Conservation (phyloP, 352 stramenopile species). For the Thraustochytrium sp. region DNA sequence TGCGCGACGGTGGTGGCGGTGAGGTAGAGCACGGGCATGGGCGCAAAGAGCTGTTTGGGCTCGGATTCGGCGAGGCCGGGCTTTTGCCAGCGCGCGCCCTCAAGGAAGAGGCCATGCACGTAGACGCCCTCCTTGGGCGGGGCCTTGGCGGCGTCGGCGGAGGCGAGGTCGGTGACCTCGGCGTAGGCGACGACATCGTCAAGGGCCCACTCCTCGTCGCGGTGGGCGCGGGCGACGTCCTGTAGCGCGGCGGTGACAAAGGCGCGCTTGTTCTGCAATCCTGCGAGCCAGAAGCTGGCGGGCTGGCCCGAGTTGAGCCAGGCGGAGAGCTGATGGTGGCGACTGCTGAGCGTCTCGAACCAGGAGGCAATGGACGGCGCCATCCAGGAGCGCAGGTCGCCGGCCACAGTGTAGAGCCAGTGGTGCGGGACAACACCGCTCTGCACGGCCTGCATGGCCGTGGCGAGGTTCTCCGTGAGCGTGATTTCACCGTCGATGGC, state of each 20-base stretch:
- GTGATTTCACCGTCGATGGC: slow-evolving; percentile 96
- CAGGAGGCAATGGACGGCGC: slow-evolving; percentile 88
- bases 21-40: slow-evolving; percentile 88
- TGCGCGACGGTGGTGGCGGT: slow-evolving; percentile 86
- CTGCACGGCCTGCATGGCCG: slow-evolving; percentile 89
- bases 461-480: slow-evolving; percentile 92
- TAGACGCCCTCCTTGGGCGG: slow-evolving; percentile 87
- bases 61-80: slow-evolving; percentile 82
- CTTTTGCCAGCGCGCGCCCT: slow-evolving; percentile 89
- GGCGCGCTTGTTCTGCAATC: slow-evolving; percentile 96
- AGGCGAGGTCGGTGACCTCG: slow-evolving; percentile 82
- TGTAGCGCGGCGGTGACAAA: slow-evolving; percentile 99
- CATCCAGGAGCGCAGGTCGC: slow-evolving; percentile 94
- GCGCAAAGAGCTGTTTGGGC: slow-evolving; percentile 92
- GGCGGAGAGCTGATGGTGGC: slow-evolving; percentile 88
- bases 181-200: slow-evolving; percentile 95
- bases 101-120: slow-evolving; percentile 94
- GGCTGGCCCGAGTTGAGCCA: slow-evolving; percentile 91
- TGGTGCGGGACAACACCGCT: slow-evolving; percentile 87
- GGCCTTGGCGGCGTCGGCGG: slow-evolving; percentile 83
- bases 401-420: slow-evolving; percentile 92
- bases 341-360: slow-evolving; percentile 90
- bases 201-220: slow-evolving; percentile 92
- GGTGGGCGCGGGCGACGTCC: slow-evolving; percentile 93
- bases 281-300: slow-evolving; percentile 92